phyloP scores from a whole-genome alignment of 1,284 basidiomycete species.

The Agroathelia rolfsii region DNA sequence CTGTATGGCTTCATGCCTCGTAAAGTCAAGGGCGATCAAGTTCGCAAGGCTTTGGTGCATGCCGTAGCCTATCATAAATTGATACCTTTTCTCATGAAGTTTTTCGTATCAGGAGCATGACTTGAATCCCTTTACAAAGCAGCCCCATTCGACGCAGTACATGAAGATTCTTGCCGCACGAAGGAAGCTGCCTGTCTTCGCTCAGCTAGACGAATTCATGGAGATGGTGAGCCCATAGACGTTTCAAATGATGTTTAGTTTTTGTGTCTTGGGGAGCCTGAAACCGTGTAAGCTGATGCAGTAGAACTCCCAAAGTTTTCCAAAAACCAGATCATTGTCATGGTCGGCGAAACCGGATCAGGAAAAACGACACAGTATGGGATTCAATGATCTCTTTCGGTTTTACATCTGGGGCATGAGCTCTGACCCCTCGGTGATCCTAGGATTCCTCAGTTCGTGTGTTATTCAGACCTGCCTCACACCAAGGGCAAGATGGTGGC shows the following conservation, averaged over 20 bases:
- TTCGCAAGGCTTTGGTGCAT: slow-evolving; percentile 63
- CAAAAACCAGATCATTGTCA: slow-evolving; percentile 84
- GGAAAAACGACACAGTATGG: slow-evolving; percentile 95
- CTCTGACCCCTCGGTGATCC: slow-evolving; percentile 16
- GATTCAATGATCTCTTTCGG: slow-evolving; percentile 8
- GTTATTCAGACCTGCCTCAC: slow-evolving; percentile 87
- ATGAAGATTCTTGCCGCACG: slow-evolving; percentile 79
- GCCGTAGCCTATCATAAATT: slow-evolving; percentile 17
- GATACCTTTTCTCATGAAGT: slow-evolving; percentile 2
- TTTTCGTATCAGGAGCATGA: slow-evolving; percentile 56
- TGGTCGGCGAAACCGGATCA: slow-evolving; percentile 97
- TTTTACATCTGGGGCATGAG: slow-evolving; percentile 16
- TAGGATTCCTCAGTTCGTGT: slow-evolving; percentile 92
- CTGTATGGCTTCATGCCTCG: slow-evolving; percentile 74
- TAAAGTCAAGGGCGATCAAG: slow-evolving; percentile 66
- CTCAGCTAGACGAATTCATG: slow-evolving; percentile 90
- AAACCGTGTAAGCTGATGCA: too few species aligned
- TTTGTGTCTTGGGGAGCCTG: not conserved
- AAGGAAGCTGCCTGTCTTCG: slow-evolving; percentile 85
- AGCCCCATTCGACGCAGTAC: slow-evolving; percentile 72
- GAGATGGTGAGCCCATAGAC: slow-evolving; percentile 71
- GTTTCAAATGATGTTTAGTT: not conserved
- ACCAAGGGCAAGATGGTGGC: slow-evolving; percentile 86
- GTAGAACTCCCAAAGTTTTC: too few species aligned
- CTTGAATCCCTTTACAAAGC: slow-evolving; percentile 83